phyloP scores from a whole-genome alignment of 257 asterid genomes.

The Gentiana macrophylla region DNA sequence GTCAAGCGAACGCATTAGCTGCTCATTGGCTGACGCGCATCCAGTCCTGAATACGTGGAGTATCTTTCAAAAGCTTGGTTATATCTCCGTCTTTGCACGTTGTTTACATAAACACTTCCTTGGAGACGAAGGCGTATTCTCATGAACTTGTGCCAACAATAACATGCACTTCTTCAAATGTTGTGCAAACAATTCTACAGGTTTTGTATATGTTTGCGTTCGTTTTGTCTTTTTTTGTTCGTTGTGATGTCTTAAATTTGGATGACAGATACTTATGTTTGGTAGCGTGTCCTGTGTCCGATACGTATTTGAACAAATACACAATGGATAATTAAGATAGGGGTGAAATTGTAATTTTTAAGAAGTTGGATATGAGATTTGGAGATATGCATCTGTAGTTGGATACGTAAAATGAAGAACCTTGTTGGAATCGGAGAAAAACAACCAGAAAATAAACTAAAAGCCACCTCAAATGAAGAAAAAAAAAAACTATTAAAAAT shows the following conservation, averaged over 20 bases:
- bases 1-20: constrained; percentile 79
- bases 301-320: no score
- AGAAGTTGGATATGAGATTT: no score
- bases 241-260: not conserved
- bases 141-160: constrained; percentile 97
- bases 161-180: constrained; percentile 95
- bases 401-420: no score
- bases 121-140: constrained; percentile 87
- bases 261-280: no score
- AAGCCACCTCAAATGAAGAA: no score
- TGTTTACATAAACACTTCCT: constrained; percentile 82
- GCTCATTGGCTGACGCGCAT: constrained; percentile 97
- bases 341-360: no score
- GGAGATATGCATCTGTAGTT: no score
- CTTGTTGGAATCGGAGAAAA: no score
- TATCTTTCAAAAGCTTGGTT: constrained; percentile 56
- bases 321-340: no score
- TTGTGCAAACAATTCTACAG: constrained; percentile 86
- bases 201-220: constrained; percentile 20
- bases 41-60: constrained; percentile 80
- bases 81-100: constrained; percentile 88
- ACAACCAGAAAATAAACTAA: no score
- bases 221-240: not conserved
- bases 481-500: no score
- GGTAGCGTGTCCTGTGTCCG: no score